Conservation (phyloP, 495 filamentous ascomycete species). For the Astrothelium subdiscretum region DNA sequence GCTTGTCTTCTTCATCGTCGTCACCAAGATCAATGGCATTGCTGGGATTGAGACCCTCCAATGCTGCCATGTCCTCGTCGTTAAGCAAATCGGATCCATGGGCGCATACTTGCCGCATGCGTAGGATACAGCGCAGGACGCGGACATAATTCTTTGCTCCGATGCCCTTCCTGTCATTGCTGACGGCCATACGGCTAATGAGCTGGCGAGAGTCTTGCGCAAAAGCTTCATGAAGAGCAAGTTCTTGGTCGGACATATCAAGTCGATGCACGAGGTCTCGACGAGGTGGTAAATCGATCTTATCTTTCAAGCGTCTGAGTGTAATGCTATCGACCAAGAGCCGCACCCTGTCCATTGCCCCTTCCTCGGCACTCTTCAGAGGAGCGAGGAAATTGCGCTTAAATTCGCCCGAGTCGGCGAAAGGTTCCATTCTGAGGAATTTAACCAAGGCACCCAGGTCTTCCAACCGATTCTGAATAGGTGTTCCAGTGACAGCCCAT, state of each 20-base stretch:
- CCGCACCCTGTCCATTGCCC: constrained; percentile 72
- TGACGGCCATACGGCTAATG: constrained; percentile 25
- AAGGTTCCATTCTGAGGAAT: constrained; percentile 77
- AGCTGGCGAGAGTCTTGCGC: constrained; percentile 46
- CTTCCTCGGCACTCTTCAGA: constrained; percentile 71
- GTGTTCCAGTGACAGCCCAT: constrained; percentile 93
- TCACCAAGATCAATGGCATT: constrained; percentile 81
- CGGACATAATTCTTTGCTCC: constrained; percentile 78
- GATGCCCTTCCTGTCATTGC: constrained; percentile 43
- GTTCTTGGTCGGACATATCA: constrained; percentile 45
- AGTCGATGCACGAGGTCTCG: constrained; percentile 55
- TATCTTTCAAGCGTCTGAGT: constrained; percentile 82
- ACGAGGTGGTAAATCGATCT: constrained; percentile 67
- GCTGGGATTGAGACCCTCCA: constrained; percentile 64
- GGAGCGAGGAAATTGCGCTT: constrained; percentile 65
- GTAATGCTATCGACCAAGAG: constrained; percentile 90
- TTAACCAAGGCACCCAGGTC: constrained; percentile 84
- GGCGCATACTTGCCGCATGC: constrained; percentile 79
- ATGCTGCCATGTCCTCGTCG: constrained; percentile 64
- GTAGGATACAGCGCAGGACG: constrained; percentile 80
- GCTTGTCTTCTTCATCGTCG: constrained; percentile 47
- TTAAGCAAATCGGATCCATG: constrained; percentile 82
- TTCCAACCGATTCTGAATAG: constrained; percentile 83
- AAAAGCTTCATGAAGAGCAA: constrained; percentile 48
- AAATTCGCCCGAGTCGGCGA: constrained; percentile 67